Base-by-base conservation (phyloP, 2,329 filamentous ascomycete genomes). In the Apiospora arundinis region DNA sequence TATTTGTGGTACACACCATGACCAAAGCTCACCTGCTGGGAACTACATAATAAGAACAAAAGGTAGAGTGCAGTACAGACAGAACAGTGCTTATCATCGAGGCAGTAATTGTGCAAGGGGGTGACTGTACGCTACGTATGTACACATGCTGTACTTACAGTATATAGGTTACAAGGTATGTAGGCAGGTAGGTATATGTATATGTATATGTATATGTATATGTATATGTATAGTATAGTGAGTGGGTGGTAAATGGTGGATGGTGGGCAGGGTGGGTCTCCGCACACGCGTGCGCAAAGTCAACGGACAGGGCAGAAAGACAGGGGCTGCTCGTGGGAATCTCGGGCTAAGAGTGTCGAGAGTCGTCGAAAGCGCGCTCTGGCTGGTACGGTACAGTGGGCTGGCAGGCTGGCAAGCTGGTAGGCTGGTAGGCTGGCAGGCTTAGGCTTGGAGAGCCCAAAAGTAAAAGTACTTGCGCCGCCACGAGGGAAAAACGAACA, bases 401-500 rank as follows among this genome's bases (percentile, higher is more conserved):
- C n/a, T n/a, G n/a, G n/a, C n/a, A n/a, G n/a, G n/a, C n/a, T n/a
- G n/a, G n/a, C n/a, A n/a, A n/a, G n/a, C n/a, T n/a, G n/a, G n/a
- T n/a, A n/a, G n/a, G n/a, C n/a, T n/a, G n/a, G n/a, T n/a, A n/a
- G n/a, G n/a, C n/a, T n/a, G n/a, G n/a, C n/a, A n/a, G n/a, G n/a
- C n/a, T n/a, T n/a, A 40, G 40, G 40, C 40, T 42, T 11, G 12
- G 9, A 42, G 40, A 5, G 12, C 40, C 8, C 12, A 42, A 11
- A 45, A 45, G 16, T 3, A 6, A 40, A 8, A 40, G 69, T 72
- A 72, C 69, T 40, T n/a, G 46, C 52, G 45, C 40, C 65, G 69
- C 71, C 71, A 72, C 71, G 71, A 72, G 71, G 69, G 46, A 70
- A 28, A 48, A 69, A 70, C 45, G 65, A 69, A 46, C 56, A 49